Conservation (phyloP, 495 filamentous ascomycete genomes). For the Entonaema liquescens region DNA sequence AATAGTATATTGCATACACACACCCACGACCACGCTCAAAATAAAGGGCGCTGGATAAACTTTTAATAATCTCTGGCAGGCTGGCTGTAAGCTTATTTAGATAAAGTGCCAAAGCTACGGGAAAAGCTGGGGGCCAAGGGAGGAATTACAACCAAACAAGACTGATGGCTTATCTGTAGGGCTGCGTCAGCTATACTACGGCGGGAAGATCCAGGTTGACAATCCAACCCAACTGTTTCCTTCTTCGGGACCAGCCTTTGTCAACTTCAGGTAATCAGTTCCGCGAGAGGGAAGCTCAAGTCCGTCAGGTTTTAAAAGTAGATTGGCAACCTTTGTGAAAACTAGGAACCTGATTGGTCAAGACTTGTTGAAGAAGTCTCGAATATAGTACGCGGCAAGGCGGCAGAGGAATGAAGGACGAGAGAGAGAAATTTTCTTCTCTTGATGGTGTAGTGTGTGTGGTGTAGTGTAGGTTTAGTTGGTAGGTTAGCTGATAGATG, state of each 20-base stretch:
- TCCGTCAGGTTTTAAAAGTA: constrained; percentile 9
- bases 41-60: not conserved
- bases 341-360: constrained; percentile 18
- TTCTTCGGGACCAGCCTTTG: constrained; percentile 28
- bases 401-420: constrained; percentile 27
- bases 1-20: not conserved
- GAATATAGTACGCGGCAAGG: constrained; percentile 43
- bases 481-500: constrained; percentile 9
- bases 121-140: constrained; percentile 28
- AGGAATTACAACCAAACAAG: constrained; percentile 36
- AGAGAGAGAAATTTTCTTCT: constrained; percentile 13
- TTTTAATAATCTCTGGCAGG: constrained; percentile 19
- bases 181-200: constrained; percentile 46
- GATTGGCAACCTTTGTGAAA: not conserved
- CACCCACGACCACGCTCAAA: not conserved
- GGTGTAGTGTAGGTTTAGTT: not conserved
- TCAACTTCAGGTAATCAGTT: constrained; percentile 37
- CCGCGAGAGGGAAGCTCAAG: constrained; percentile 2
- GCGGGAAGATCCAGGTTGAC: constrained; percentile 40
- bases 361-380: constrained; percentile 29
- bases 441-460: constrained; percentile 23
- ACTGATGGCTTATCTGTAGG: constrained; percentile 43
- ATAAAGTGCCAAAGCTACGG: constrained; percentile 35
- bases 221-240: constrained; percentile 36
- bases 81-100: constrained; percentile 31